Conservation (phyloP, 148 eudicot genomes). For the Chenopodium quinoa region DNA sequence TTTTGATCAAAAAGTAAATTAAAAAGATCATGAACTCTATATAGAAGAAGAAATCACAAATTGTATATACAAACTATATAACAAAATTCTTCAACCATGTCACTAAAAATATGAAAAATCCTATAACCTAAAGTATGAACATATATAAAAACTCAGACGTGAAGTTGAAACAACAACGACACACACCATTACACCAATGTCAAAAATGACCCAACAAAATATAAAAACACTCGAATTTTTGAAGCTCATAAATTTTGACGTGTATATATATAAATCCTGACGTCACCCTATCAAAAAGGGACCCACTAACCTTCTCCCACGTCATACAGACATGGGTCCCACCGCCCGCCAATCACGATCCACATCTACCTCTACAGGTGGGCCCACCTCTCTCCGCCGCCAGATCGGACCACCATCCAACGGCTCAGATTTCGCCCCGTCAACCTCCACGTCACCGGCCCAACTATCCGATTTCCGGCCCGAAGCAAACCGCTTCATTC, state of each 20-base stretch:
- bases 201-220: neutral
- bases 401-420: slow-evolving; percentile 25
- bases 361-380: slow-evolving; percentile 15
- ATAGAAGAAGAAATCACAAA: neutral
- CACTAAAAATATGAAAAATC: neutral
- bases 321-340: slow-evolving; percentile 25
- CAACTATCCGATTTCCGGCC: slow-evolving; percentile 62
- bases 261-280: neutral
- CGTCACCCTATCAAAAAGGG: slow-evolving; percentile 2
- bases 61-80: neutral
- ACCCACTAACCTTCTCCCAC: slow-evolving; percentile 12
- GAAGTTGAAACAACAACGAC: neutral
- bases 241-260: slow-evolving; percentile 8
- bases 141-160: neutral
- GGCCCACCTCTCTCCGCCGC: slow-evolving; percentile 24
- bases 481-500: slow-evolving; percentile 57
- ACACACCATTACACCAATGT: neutral
- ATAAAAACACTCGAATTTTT: neutral
- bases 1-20: neutral
- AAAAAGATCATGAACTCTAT: neutral
- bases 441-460: slow-evolving; percentile 42
- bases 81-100: neutral
- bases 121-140: neutral
- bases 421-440: slow-evolving; percentile 33
- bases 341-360: slow-evolving; percentile 24